Base-by-base conservation (phyloP, 2,329 filamentous ascomycete species). In the Neofusicoccum sp. region DNA sequence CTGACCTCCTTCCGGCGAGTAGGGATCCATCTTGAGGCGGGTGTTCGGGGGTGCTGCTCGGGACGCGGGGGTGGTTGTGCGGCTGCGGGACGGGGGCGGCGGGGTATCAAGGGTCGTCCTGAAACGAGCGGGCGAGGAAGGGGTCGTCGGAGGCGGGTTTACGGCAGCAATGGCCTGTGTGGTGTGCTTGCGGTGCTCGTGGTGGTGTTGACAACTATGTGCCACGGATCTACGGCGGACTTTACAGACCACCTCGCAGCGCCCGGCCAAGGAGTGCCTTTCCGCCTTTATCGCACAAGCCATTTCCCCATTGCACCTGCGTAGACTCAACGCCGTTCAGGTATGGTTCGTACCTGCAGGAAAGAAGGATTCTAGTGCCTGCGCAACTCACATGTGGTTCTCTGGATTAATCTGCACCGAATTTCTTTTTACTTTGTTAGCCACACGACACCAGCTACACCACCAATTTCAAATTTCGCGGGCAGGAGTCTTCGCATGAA, bases 1-100 rank as follows among this genome's bases (percentile, higher is more conserved):
- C 76, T 67, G 76, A 85, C 84, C 84, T 78, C 85, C 85, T 77
- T 88, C 86, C 68, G 84, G 79, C 64, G 85, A 86, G 73, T 87
- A 89, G 50, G 86, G 86, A 76, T 89, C 86, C 83, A 86, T 86
- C 69, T 72, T 79, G 62, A 9, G 4, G 44, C 44, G 33, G 56
- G 41, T 33, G 43, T 50, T 49, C 44, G 29, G 58, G 58, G 33
- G 33, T 59, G 31, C 11, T 44, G 33, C 29, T 54, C 16, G 9
- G 47, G 22, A 14, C 12, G n/a, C 16, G 36, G 37, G 48, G 48
- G 43, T 16, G 37, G 52, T 33, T 8, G 16, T 43, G 37, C 34
- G 52, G 37, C 36, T 41, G 3, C 12, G 28, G 36, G 11, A 16
- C 16, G 31, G 44, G 5, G 33, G 44, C 11, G 12, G 5, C 34